phyloP scores from a whole-genome alignment of 2,329 filamentous ascomycete species.

The Alternaria atra region DNA sequence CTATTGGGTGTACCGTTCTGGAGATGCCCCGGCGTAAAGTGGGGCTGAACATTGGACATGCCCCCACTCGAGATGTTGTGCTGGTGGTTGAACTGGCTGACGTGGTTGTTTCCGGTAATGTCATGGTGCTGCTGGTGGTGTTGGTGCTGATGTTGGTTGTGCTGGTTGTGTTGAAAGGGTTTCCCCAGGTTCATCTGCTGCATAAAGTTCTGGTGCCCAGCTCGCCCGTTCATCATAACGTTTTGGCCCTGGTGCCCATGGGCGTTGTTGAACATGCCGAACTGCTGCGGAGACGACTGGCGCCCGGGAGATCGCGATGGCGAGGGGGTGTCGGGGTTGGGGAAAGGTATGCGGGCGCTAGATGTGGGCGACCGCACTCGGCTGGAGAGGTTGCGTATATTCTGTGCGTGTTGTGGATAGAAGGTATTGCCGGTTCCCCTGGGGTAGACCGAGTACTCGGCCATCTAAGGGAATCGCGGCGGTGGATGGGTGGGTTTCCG shows the following conservation, averaged over 20 bases:
- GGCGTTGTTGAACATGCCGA: conserved; percentile 77
- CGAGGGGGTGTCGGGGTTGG: conserved; percentile 62
- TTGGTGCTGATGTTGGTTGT: conserved; percentile 58
- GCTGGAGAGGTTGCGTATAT: conserved; percentile 56
- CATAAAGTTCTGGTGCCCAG: conserved; percentile 64
- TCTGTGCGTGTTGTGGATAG: conserved; percentile 64
- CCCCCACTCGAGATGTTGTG: conserved; percentile 68
- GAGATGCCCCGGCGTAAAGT: conserved; percentile 67
- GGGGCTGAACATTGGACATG: conserved; percentile 70
- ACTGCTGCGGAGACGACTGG: conserved; percentile 58
- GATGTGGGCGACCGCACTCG: conserved; percentile 58
- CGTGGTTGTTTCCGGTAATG: conserved; percentile 62
- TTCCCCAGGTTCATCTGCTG: conserved; percentile 72
- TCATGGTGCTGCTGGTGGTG: conserved; percentile 70
- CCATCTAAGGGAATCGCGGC: conserved; percentile 65
- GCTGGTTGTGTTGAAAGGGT: conserved; percentile 70
- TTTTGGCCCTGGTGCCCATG: conserved; percentile 72
- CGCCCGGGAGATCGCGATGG: conserved; percentile 66
- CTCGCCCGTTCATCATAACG: conserved; percentile 77
- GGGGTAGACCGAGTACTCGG: conserved; percentile 71
- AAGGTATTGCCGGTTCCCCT: conserved; percentile 69
- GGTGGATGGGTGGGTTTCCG: conserved; percentile 34
- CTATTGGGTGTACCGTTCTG: conserved; percentile 67
- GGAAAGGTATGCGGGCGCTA: conserved; percentile 55
- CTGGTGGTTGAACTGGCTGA: conserved; percentile 68